Evolutionary conservation across 345 rosid species (phyloP).

Genomic region (Eucalyptus polybractea): DNA sequence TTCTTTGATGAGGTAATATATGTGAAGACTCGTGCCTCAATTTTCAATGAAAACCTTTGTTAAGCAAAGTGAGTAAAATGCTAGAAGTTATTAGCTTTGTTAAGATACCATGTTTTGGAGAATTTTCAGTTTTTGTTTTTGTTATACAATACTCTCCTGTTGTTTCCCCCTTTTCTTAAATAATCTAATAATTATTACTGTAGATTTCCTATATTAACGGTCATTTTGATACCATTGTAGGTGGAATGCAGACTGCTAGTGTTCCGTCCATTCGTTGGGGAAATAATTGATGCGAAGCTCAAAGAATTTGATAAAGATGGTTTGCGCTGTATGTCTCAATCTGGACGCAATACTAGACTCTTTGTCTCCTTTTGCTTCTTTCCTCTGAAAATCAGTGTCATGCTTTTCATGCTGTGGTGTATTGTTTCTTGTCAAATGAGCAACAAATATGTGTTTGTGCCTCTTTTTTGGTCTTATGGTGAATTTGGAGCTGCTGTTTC

Average conservation of each 20-base stretch:
- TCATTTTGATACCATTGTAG: conserved; percentile 19
- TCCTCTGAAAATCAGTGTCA: neutral
- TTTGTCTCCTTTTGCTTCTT: neutral
- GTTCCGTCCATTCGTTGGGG: conserved; percentile 90
- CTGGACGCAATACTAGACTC: neutral
- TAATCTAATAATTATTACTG: neutral
- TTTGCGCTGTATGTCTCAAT: conserved; percentile 54
- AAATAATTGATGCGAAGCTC: conserved; percentile 60
- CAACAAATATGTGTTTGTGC: neutral
- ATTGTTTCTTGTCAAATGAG: neutral
- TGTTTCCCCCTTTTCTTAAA: neutral
- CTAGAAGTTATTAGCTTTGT: neutral
- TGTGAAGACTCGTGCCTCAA: neutral
- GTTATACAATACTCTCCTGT: neutral
- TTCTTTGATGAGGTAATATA: neutral
- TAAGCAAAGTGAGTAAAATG: neutral
- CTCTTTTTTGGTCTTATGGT: neutral
- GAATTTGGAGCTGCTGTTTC: neutral
- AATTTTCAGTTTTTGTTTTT: neutral
- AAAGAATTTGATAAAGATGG: conserved; percentile 64
- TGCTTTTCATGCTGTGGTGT: neutral
- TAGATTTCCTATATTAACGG: neutral
- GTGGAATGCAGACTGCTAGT: conserved; percentile 60
- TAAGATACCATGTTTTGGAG: neutral
- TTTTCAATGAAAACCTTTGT: neutral